A percentile compares a stretch with the other conserved stretches of the same genome.
Conservation (phyloP, 1,284 basidiomycete species). For the Tilletia walkeri region DNA sequence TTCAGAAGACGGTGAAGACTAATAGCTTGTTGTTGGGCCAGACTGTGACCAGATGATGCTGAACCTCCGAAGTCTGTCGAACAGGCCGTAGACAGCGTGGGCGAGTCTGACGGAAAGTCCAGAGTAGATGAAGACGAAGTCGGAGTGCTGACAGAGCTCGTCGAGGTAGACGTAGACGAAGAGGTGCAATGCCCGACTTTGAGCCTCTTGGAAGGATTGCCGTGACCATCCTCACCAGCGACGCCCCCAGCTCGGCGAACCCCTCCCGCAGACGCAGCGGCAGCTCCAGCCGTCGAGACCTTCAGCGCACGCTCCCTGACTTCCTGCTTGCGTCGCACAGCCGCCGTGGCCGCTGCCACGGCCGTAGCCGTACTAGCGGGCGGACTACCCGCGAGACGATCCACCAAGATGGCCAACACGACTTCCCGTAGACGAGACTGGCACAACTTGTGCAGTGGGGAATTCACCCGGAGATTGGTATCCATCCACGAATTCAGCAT, state of each 20-base stretch:
- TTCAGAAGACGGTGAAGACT: not conserved
- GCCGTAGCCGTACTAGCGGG: constrained; percentile 18
- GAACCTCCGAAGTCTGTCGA: not conserved
- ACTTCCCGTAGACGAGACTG: constrained; percentile 36
- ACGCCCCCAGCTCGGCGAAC: no score
- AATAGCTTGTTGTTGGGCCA: not conserved
- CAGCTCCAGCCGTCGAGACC: not conserved
- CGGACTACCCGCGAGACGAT: constrained; percentile 20
- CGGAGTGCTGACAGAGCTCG: not conserved
- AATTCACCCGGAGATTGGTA: constrained; percentile 33
- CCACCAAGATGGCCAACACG: constrained; percentile 32
- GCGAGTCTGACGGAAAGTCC: not conserved
- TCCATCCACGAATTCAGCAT: constrained; percentile 46
- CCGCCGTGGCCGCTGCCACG: not conserved
- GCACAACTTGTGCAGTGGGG: constrained; percentile 41
- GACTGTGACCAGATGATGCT: not conserved
- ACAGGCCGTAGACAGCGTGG: not conserved
- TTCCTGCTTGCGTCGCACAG: constrained; percentile 15
- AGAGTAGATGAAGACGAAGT: no score
- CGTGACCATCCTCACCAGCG: not conserved
- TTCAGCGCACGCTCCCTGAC: constrained; percentile 14
- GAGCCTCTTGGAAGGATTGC: not conserved
- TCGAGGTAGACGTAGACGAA: not conserved
- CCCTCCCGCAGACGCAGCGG: not conserved
- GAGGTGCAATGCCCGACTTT: not conserved